Evolutionary conservation across 164 flowering plant species (phyloP).

Genomic region (Liquidambar formosana): DNA sequence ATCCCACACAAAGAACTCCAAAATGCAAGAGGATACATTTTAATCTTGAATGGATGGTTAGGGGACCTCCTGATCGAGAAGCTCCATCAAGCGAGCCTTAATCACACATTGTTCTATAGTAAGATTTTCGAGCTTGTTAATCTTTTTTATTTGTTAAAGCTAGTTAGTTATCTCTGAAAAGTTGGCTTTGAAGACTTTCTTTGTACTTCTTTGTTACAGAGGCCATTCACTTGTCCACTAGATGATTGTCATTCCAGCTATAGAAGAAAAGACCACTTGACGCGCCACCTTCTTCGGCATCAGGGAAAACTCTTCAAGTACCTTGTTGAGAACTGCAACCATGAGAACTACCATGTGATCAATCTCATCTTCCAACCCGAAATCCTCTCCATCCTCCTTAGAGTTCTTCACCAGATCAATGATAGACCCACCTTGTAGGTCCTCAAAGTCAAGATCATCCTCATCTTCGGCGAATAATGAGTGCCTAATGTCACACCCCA

Average conservation of each 20-base stretch:
- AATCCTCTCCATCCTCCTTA: conserved; percentile 50
- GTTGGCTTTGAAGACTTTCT: neutral
- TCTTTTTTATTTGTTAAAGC: neutral
- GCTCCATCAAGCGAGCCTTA: conserved; percentile 90
- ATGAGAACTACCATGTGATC: conserved; percentile 76
- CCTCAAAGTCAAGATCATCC: conserved; percentile 18
- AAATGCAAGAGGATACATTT: conserved; percentile 68
- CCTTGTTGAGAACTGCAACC: no score
- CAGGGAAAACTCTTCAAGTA: no score
- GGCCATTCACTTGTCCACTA: conserved; percentile 65
- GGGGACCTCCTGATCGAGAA: conserved; percentile 99
- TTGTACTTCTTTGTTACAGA: conserved; percentile 40
- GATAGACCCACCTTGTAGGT: conserved; percentile 38
- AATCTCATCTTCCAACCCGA: conserved; percentile 77
- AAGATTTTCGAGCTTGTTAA: conserved; percentile 54
- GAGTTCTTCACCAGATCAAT: conserved; percentile 66
- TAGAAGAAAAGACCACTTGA: conserved; percentile 85
- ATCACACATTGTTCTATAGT: conserved; percentile 56
- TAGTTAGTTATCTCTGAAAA: no score
- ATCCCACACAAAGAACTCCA: conserved; percentile 85
- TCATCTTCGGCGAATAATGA: conserved; percentile 33
- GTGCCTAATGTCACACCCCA: conserved; percentile 49
- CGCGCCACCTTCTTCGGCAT: conserved; percentile 74
- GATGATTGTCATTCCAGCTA: no score
- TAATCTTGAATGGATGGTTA: conserved; percentile 90